These are phyloP conservation scores for Phycomyces nitens DNA, from an alignment of 192 early-diverging fungal species.

Conservation along the genomic window DNA sequence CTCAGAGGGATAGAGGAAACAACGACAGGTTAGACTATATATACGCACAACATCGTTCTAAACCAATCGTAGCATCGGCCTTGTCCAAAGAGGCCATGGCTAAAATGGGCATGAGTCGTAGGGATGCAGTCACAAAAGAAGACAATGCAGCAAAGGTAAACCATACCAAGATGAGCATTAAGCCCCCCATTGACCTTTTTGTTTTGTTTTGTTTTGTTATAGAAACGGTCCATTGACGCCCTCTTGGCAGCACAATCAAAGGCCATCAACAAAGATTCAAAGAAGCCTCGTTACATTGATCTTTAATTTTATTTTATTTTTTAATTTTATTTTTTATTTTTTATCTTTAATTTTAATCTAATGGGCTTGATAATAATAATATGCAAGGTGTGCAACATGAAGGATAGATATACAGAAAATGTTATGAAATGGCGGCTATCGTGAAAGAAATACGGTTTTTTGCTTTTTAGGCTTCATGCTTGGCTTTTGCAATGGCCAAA, in stretches of 20 bases:
- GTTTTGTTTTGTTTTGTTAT: no score
- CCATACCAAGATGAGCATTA: no score
- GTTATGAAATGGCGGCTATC: neutral
- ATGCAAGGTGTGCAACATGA: neutral
- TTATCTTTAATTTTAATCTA: neutral
- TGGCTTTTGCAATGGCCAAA: slow-evolving; percentile 55
- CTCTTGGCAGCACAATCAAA: slow-evolving; percentile 1
- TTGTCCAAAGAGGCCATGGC: slow-evolving; percentile 21
- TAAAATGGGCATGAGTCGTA: slow-evolving; percentile 17
- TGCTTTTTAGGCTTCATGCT: neutral
- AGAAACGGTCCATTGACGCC: slow-evolving; percentile 23
- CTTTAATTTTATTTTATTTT: neutral
- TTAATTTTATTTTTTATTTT: neutral
- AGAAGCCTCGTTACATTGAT: slow-evolving; percentile 18
- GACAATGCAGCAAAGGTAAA: slow-evolving; percentile 22
- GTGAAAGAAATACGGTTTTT: no score
- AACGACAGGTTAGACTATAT: slow-evolving; percentile 5
- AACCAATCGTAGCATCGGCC: slow-evolving; percentile 2
- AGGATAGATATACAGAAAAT: neutral
- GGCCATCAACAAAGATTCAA: slow-evolving; percentile 10
- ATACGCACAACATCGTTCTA: neutral
- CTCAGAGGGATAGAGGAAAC: slow-evolving; percentile 23
- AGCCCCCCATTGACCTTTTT: no score
- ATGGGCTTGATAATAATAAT: neutral
- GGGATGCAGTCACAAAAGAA: slow-evolving; percentile 1